phyloP scores from a whole-genome alignment of 116 monocot genomes.

The Trichopus zeylanicus region DNA sequence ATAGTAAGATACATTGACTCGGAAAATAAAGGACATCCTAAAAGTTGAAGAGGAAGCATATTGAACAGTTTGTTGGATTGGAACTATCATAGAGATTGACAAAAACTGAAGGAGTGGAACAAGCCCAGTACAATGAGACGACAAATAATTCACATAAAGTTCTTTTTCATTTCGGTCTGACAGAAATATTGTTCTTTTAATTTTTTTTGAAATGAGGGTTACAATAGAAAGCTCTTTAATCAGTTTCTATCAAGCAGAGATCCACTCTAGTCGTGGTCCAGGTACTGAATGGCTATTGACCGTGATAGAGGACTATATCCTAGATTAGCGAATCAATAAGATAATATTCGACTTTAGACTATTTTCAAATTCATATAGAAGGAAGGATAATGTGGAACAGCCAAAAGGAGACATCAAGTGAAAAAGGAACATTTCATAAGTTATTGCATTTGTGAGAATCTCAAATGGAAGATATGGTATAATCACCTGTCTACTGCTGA shows the following conservation, averaged over 20 bases:
- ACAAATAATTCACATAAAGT: not conserved
- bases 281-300: not conserved
- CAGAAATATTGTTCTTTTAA: not conserved
- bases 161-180: not conserved
- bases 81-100: not conserved
- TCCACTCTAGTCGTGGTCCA: not conserved
- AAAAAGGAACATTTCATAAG: no score
- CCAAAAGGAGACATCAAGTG: no score
- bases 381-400: no score
- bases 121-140: not conserved
- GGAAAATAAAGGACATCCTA: not conserved
- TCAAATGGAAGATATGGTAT: no score
- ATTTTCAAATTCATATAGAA: no score
- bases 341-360: no score
- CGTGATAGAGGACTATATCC: no score
- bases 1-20: not conserved
- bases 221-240: not conserved
- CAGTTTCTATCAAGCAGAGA: slow-evolving; percentile 1
- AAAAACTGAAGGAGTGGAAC: not conserved
- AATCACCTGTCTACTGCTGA: no score
- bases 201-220: slow-evolving; percentile 1
- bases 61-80: not conserved
- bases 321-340: no score
- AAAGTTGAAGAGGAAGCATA: not conserved
- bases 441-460: no score